Conservation (phyloP, 192 early-diverging fungal species). For the Entophlyctis luteolus region DNA sequence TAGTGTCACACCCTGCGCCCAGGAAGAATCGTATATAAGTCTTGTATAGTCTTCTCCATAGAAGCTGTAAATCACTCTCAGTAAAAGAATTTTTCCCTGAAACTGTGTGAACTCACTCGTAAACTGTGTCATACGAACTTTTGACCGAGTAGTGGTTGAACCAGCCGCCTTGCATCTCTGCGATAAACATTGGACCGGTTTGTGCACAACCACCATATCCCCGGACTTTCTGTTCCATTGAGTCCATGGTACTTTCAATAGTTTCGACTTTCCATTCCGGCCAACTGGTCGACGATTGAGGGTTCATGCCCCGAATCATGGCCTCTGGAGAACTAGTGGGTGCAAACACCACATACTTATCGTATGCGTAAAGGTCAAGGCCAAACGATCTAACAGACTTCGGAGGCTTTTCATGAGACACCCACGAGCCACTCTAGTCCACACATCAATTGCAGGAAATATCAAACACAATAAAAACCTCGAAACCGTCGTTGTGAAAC, state of each 20-base stretch:
- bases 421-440: too few relatives aligned
- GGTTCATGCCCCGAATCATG: background rate
- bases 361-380: constrained; percentile 74
- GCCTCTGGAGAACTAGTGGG: constrained; percentile 31
- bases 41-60: constrained; percentile 68
- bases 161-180: constrained; percentile 78
- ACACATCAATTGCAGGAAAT: too few relatives aligned
- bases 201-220: constrained; percentile 65
- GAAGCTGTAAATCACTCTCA: constrained; percentile 29
- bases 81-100: background rate
- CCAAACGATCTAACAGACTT: constrained; percentile 46
- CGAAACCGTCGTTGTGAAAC: constrained; percentile 81
- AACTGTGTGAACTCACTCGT: constrained; percentile 27
- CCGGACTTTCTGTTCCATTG: constrained; percentile 63
- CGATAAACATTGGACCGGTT: constrained; percentile 66
- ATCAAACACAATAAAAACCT: constrained; percentile 30
- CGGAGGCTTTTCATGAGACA: background rate
- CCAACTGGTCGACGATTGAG: constrained; percentile 30
- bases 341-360: constrained; percentile 64
- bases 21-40: constrained; percentile 53
- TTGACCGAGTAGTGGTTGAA: constrained; percentile 66
- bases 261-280: constrained; percentile 53
- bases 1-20: constrained; percentile 66
- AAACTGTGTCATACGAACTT: constrained; percentile 65
- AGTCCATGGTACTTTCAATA: constrained; percentile 52